Conservation (phyloP, 1,139 yeast species). For the Geotrichum europaeum region DNA sequence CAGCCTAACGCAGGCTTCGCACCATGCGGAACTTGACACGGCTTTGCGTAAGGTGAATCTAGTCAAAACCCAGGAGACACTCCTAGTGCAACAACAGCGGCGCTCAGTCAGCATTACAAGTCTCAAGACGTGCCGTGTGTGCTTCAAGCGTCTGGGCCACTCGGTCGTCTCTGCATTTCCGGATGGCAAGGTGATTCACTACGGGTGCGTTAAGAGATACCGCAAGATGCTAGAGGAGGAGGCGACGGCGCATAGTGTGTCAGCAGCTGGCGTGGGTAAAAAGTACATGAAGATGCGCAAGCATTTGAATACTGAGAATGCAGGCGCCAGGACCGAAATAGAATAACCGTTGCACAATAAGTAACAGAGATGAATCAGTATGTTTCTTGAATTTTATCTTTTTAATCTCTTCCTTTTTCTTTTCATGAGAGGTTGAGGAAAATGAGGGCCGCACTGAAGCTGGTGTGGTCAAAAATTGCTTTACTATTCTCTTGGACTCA, state of each 20-base stretch:
- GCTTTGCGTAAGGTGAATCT: constrained; percentile 39
- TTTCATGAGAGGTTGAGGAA: too few relatives aligned
- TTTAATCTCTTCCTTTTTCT: too few relatives aligned
- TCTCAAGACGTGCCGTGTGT: constrained; percentile 50
- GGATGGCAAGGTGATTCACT: constrained; percentile 56
- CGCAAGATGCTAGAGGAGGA: constrained; percentile 20
- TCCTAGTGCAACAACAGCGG: constrained; percentile 36
- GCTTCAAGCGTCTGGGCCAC: constrained; percentile 57
- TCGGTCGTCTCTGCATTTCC: constrained; percentile 54
- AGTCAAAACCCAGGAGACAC: constrained; percentile 35
- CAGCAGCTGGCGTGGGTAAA: not conserved
- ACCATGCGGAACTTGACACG: constrained; percentile 24
- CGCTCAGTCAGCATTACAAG: constrained; percentile 38
- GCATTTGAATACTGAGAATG: not conserved
- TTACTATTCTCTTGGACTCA: too few relatives aligned
- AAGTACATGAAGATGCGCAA: not conserved
- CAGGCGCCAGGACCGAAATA: not conserved
- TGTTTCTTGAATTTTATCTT: too few relatives aligned
- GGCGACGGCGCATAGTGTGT: not conserved
- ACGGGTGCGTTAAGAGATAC: constrained; percentile 48
- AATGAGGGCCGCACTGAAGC: too few relatives aligned
- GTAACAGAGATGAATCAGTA: not conserved
- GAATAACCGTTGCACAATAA: not conserved
- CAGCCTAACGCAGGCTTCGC: constrained; percentile 30
- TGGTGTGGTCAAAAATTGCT: too few relatives aligned